Evolutionary conservation across 352 stramenopile genomes (phyloP).

Genomic region (Globisporangium canariense): DNA sequence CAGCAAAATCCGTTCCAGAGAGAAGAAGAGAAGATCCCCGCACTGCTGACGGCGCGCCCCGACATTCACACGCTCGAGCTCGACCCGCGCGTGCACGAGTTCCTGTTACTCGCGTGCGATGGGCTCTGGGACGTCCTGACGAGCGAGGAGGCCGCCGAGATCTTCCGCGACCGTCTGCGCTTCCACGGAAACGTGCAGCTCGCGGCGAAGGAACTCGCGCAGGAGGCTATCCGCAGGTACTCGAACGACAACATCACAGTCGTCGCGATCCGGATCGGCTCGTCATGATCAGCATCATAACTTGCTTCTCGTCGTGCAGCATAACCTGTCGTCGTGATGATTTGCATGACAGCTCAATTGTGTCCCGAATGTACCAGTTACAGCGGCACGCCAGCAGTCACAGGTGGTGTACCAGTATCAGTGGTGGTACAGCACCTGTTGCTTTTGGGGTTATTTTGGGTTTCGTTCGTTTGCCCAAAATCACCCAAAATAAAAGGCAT

Average conservation of each 20-base stretch:
- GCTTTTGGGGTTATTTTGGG: too few relatives aligned
- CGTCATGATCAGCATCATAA: conserved; percentile 6
- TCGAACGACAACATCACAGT: conserved; percentile 84
- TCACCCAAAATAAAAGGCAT: conserved; percentile 4
- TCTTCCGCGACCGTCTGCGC: conserved; percentile 48
- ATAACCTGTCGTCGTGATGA: too few relatives aligned
- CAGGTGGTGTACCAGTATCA: not conserved
- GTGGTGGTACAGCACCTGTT: too few relatives aligned
- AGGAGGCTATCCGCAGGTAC: conserved; percentile 67
- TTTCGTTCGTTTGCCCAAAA: not conserved
- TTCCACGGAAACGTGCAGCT: conserved; percentile 55
- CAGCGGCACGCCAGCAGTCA: not conserved
- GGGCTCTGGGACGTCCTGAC: conserved; percentile 82
- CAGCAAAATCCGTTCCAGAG: conserved; percentile 32
- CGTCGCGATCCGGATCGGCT: conserved; percentile 25
- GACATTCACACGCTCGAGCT: conserved; percentile 44
- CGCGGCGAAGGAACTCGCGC: conserved; percentile 64
- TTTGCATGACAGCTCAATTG: not conserved
- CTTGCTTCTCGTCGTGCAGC: too few relatives aligned
- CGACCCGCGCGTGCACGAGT: conserved; percentile 40
- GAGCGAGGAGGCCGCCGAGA: conserved; percentile 52
- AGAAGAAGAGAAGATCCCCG: conserved; percentile 51
- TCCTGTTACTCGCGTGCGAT: conserved; percentile 79
- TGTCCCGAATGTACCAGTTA: not conserved
- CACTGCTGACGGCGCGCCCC: conserved; percentile 48